Conservation (phyloP, 139 green algal species). For the Marvania coccoides region DNA sequence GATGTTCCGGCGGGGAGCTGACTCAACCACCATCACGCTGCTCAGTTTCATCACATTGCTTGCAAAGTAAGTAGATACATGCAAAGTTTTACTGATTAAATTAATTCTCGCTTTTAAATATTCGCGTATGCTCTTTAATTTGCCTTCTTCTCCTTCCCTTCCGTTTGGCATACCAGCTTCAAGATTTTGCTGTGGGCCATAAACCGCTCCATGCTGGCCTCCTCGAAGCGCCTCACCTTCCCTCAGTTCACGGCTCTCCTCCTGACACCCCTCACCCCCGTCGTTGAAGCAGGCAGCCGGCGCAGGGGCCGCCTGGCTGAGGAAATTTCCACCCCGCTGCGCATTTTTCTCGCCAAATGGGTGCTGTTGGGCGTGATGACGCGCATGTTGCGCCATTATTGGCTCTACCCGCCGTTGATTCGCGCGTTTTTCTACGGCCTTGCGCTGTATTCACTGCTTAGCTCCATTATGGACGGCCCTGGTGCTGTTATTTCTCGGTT, state of each 20-base stretch:
- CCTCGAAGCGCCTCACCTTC: not conserved
- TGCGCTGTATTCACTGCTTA: constrained; percentile 1
- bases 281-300: not conserved
- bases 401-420: too few species aligned
- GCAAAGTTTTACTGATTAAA: too few species aligned
- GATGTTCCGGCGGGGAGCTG: not conserved
- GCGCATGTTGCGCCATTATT: too few species aligned
- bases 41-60: not conserved
- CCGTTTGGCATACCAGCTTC: not conserved
- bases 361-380: too few species aligned
- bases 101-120: too few species aligned
- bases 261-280: not conserved
- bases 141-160: too few species aligned
- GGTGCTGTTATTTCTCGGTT: not conserved
- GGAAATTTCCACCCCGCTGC: too few species aligned
- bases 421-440: too few species aligned
- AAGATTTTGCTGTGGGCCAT: not conserved
- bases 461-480: constrained; percentile 16
- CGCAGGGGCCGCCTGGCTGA: too few species aligned
- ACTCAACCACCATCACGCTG: not conserved
- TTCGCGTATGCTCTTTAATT: too few species aligned
- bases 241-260: not conserved
- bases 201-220: not conserved
- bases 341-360: too few species aligned
- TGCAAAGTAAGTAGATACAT: too few species aligned